Conservation (phyloP, 495 filamentous ascomycete genomes). For the Trichoderma virens region DNA sequence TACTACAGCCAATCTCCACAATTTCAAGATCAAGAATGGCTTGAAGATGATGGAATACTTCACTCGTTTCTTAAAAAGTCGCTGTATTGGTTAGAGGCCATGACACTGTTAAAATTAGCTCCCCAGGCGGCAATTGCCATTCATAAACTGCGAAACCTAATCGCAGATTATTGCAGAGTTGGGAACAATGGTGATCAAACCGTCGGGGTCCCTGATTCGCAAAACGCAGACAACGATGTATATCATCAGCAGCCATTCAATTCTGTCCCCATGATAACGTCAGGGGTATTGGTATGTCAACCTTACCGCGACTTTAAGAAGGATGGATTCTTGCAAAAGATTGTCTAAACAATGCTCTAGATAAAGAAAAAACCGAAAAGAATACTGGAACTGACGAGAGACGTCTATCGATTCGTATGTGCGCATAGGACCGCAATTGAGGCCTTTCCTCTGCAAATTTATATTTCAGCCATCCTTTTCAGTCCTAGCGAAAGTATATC, state of each 20-base stretch:
- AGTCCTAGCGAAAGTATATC: background rate
- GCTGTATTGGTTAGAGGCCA: background rate
- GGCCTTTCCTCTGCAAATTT: background rate
- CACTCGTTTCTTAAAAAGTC: background rate
- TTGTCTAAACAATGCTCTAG: background rate
- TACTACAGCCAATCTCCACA: background rate
- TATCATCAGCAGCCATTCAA: background rate
- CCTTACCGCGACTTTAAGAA: background rate
- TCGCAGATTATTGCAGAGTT: background rate
- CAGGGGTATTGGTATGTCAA: background rate
- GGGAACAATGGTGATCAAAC: background rate
- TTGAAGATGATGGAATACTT: background rate
- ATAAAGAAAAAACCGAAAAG: background rate
- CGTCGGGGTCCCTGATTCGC: background rate
- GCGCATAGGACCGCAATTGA: background rate
- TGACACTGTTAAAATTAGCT: background rate
- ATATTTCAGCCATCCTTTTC: background rate
- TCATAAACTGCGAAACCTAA: background rate
- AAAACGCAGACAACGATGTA: background rate
- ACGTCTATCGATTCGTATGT: background rate
- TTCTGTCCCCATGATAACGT: background rate
- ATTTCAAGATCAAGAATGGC: background rate
- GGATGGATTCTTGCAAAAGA: too few relatives aligned
- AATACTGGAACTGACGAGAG: background rate
- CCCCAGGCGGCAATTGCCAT: background rate